Conservation (phyloP, 1,284 basidiomycete species). For the Sanguinoderma infundibulare region DNA sequence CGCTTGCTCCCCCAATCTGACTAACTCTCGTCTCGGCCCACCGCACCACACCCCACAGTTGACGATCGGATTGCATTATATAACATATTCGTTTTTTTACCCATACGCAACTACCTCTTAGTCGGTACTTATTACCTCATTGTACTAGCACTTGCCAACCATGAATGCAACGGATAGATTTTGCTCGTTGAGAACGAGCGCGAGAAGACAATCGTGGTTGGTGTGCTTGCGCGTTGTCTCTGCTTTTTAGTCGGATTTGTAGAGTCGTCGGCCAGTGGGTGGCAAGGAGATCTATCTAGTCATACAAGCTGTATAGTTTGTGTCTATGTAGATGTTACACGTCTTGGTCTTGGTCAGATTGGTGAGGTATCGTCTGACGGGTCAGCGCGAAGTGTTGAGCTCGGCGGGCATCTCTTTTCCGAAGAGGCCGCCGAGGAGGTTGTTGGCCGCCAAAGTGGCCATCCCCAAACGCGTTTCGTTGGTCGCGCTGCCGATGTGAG, state of each 20-base stretch:
- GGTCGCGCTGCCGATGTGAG: conserved; percentile 92
- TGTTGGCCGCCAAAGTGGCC: conserved; percentile 75
- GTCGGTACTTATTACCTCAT: conserved; percentile 2
- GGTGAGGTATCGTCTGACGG: not conserved
- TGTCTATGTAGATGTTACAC: not conserved
- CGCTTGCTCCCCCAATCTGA: not conserved
- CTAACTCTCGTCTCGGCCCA: not conserved
- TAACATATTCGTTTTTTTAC: conserved; percentile 3
- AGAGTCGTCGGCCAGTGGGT: not conserved
- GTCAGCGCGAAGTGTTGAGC: conserved; percentile 30
- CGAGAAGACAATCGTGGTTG: not conserved
- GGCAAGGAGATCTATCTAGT: not conserved
- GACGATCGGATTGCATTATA: not conserved
- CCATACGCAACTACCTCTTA: conserved; percentile 1
- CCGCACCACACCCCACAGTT: too few relatives aligned
- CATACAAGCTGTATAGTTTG: not conserved
- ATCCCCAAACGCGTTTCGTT: conserved; percentile 84
- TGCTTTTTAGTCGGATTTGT: not conserved
- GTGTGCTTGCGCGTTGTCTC: not conserved
- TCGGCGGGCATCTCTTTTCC: conserved; percentile 60
- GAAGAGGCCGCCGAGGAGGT: conserved; percentile 59
- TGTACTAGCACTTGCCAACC: conserved; percentile 9
- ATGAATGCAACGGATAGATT: conserved; percentile 9
- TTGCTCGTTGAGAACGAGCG: not conserved
- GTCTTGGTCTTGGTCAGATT: not conserved